These are phyloP conservation scores for Rugosomyces carneus DNA, from an alignment of 1,284 basidiomycete genomes.

Conservation along the genomic window DNA sequence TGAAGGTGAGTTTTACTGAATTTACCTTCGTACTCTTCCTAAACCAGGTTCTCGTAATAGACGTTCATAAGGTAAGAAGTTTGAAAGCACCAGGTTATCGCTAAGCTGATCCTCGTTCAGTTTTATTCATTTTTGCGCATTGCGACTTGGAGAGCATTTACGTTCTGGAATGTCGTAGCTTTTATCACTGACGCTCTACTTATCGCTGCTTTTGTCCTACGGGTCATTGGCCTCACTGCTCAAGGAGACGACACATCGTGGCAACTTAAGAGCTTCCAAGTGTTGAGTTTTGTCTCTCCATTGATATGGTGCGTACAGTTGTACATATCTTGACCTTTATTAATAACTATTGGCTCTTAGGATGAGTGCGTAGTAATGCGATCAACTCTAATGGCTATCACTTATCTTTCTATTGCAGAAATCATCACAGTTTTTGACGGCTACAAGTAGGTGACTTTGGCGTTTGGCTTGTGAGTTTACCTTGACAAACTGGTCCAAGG, in stretches of 20 bases:
- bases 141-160: conserved; percentile 64
- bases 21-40: not conserved
- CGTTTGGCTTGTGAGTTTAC: conserved; percentile 1
- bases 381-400: not conserved
- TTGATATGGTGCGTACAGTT: conserved; percentile 67
- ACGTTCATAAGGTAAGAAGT: conserved; percentile 53
- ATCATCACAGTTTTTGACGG: conserved; percentile 77
- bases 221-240: conserved; percentile 55
- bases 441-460: conserved; percentile 51
- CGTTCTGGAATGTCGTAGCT: conserved; percentile 79
- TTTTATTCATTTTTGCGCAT: conserved; percentile 60
- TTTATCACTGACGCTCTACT: conserved; percentile 71
- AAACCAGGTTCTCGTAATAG: conserved; percentile 28
- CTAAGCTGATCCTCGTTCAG: conserved; percentile 28
- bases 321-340: not conserved
- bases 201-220: conserved; percentile 67
- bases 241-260: conserved; percentile 33
- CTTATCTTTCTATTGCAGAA: conserved; percentile 37
- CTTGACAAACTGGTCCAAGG: conserved; percentile 25
- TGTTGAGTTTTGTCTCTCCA: conserved; percentile 81
- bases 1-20: conserved; percentile 50
- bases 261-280: conserved; percentile 77
- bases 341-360: conserved; percentile 28
- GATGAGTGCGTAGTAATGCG: conserved; percentile 63
- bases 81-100: not conserved